Percentiles rank a stretch among this genome's conserved stretches.
Conservation (phyloP, 2,329 filamentous ascomycete species). For the Fusarium keratoplasticum region DNA sequence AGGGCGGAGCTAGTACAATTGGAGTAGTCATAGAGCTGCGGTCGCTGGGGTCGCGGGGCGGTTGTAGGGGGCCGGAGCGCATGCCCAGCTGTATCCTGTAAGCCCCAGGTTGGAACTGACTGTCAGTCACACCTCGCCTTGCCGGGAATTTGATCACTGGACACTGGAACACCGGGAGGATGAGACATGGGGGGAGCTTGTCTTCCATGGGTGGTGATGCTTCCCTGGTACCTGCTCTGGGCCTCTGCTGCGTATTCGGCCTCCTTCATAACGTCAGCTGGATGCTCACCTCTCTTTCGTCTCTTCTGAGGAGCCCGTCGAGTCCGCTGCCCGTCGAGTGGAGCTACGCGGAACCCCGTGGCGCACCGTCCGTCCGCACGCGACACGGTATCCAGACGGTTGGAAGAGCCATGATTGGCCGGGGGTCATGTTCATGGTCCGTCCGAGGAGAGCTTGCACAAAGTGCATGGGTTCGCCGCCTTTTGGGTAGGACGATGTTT, state of each 20-base stretch:
- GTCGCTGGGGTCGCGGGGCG: constrained; percentile 4
- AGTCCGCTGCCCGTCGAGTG: constrained; percentile 27
- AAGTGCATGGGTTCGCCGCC: constrained; percentile 1
- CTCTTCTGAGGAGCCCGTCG: background rate
- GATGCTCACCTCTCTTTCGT: background rate
- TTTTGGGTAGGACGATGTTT: background rate
- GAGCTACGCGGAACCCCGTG: constrained; percentile 27
- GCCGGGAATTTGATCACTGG: constrained; percentile 20
- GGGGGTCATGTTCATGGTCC: background rate
- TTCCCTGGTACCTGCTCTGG: background rate
- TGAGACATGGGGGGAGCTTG: constrained; percentile 6
- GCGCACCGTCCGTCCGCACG: constrained; percentile 32
- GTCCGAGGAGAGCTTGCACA: constrained; percentile 13
- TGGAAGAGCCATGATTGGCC: constrained; percentile 21
- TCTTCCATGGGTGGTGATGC: background rate
- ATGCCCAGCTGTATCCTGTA: constrained; percentile 9
- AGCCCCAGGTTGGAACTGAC: background rate
- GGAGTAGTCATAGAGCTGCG: constrained; percentile 14
- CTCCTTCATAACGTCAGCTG: background rate
- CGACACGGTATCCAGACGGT: constrained; percentile 25
- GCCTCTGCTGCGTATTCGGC: background rate
- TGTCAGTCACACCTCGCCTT: background rate
- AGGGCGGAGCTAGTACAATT: constrained; percentile 34
- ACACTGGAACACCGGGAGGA: constrained; percentile 24
- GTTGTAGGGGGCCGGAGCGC: constrained; percentile 19